Base-by-base conservation (phyloP, 257 asterid genomes). In the Nicotiana tomentosiformis region DNA sequence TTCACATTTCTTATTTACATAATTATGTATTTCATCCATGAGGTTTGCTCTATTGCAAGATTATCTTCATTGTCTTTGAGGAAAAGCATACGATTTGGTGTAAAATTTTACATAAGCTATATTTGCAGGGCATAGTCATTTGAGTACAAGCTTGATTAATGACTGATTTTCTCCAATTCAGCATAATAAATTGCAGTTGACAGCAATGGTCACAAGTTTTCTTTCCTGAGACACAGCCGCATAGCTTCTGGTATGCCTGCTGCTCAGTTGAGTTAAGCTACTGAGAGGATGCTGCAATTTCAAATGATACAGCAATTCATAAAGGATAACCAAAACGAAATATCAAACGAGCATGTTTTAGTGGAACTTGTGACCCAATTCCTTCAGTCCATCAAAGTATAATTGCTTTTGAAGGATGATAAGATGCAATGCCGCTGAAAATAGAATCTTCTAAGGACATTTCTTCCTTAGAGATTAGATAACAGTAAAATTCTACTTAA, bases 1-100 rank as follows among this genome's bases (percentile, higher is more conserved):
- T 53, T 77, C 33, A 61, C 66, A 17, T 30, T 29, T 26, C 67
- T 10, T 39, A 2, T 51, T 30, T 65, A 30, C 82, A 69, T 20
- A 69, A 46, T 65, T 43, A 16, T 51, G 66, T 84, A 46, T 84
- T 74, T 70, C 37, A 77, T 30, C 79, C 79, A 46, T 46, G 61
- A 17, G 61, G 46, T 80, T 67, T 56, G 77, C 67, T 66, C 57
- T 76, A 26, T 76, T 53, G 64, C 46, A 2, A 76, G 16, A 76
- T 29, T 26, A 30, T 74, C 49, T 29, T 66, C 43, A 5, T 32
- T 32, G 69, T 16, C 32, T 26, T 23, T 26, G 53, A 26, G 37
- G 80, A 51, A 26, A 49, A 74, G 37, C 16, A 15, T 35, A 7
- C 26, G 39, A 51, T 49, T 76, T 51, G 80, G 33, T 76, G 46